Evolutionary conservation across 169 alveolate species (phyloP).

Genomic region (Cryptosporidium parvum): DNA sequence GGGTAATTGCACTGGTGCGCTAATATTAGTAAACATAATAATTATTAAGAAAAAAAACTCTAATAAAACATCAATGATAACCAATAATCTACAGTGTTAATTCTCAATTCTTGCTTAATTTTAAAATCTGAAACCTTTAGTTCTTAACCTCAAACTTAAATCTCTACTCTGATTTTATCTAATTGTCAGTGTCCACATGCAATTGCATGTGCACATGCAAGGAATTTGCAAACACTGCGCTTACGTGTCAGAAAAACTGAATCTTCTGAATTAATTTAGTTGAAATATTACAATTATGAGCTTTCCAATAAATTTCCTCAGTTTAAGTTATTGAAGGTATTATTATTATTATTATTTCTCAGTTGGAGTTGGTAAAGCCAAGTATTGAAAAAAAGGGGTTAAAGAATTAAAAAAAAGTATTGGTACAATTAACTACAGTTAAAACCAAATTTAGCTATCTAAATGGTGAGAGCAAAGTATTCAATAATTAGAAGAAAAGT

Average conservation of each 20-base stretch:
- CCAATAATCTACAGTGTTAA: not conserved
- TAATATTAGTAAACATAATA: not conserved
- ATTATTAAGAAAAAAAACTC: not conserved
- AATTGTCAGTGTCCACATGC: not conserved
- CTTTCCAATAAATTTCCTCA: too few relatives aligned
- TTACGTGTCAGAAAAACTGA: not conserved
- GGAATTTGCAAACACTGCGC: not conserved
- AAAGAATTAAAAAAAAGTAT: too few relatives aligned
- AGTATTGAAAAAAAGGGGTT: too few relatives aligned
- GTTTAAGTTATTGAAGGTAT: not conserved
- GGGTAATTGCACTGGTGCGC: not conserved
- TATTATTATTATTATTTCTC: too few relatives aligned
- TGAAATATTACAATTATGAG: too few relatives aligned
- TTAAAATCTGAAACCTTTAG: not conserved
- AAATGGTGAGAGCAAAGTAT: too few relatives aligned
- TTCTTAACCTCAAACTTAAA: not conserved
- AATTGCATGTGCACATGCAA: constrained; percentile 10
- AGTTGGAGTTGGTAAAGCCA: too few relatives aligned
- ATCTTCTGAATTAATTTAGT: not conserved
- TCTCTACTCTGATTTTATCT: not conserved
- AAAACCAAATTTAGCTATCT: too few relatives aligned
- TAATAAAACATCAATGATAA: not conserved
- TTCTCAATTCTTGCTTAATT: too few relatives aligned
- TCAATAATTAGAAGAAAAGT: not conserved
- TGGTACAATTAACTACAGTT: too few relatives aligned